Evolutionary conservation across 495 filamentous ascomycete species (phyloP), one percentile per base, ranked within the genome.

Genomic region (Aspergillus campestris): DNA sequence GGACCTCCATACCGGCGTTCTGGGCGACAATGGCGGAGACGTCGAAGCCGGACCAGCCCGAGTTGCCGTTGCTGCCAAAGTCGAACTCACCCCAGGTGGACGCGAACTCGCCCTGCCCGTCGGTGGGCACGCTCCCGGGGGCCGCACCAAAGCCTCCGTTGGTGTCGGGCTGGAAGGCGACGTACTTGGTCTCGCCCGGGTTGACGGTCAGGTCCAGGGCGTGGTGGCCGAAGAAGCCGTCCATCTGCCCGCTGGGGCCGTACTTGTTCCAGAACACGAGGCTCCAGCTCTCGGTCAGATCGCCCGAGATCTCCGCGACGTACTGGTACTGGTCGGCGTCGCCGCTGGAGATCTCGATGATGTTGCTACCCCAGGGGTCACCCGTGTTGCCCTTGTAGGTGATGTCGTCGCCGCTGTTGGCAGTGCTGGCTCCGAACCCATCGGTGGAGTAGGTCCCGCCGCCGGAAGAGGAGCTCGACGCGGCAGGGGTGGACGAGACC

Each of bases 251-350:
- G 30, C 69, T 62, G 4, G 56, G 44, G 36, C 65, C 67, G 40
- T 59, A 63, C 65, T 78, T 79, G 65, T 78, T 74, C 70, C 71
- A 79, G 63, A 78, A 57, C 50, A 58, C 62, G 45, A 76, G 58
- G 34, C 61, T 67, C 57, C 70, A 70, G 48, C 57, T 13, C 7
- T 60, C 59, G 14, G 52, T 55, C 51, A 57, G 57, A 31, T 53
- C 53, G 49, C 73, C 74, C 34, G 44, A 47, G 63, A 77, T 66
- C 43, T 69, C 62, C 15, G 60, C 61, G 32, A 73, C 71, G 62
- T 72, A 74, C 38, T 73, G 59, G 54, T 75, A 67, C 24, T 58
- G 45, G 44, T 54, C 45, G 42, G 65, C 64, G 7, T 65, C 55
- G 39, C 47, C 44, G 12, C 52, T 49, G 34, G 48, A 49, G 15